Percentiles rank a stretch among this genome's conserved stretches.
Conservation (phyloP, 1,139 yeast species). For the Zhuliangozyma parablackwelliae region DNA sequence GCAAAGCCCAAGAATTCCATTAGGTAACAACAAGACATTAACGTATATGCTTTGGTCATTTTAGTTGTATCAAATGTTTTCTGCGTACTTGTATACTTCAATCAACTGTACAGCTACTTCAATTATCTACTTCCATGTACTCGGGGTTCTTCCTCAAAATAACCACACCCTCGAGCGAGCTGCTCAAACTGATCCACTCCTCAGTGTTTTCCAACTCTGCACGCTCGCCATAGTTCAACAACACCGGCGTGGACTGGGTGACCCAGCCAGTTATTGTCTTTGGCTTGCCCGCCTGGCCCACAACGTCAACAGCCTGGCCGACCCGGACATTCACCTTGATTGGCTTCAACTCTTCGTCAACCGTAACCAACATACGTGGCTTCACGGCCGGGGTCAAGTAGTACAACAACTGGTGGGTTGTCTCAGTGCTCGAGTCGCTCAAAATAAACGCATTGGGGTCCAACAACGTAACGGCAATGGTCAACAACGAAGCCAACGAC, state of each 20-base stretch:
- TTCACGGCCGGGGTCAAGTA: slow-evolving; percentile 85
- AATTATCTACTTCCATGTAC: slow-evolving; percentile 63
- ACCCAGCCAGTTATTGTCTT: slow-evolving; percentile 99
- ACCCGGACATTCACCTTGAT: slow-evolving; percentile 94
- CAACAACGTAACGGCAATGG: slow-evolving; percentile 77
- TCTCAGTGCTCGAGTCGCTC: slow-evolving; percentile 45
- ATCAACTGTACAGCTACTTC: background rate
- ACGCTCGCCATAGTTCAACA: slow-evolving; percentile 88
- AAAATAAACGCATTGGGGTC: slow-evolving; percentile 75
- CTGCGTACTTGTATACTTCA: too few relatives aligned
- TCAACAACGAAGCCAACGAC: slow-evolving; percentile 83
- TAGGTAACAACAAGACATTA: background rate
- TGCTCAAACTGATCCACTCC: slow-evolving; percentile 80
- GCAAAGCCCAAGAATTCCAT: slow-evolving; percentile 78
- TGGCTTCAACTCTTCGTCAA: slow-evolving; percentile 83
- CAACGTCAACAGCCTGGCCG: slow-evolving; percentile 98
- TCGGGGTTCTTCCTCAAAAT: slow-evolving; percentile 90
- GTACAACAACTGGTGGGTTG: slow-evolving; percentile 75
- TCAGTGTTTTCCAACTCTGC: slow-evolving; percentile 91
- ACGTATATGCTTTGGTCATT: too few relatives aligned
- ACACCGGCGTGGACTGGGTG: slow-evolving; percentile 95
- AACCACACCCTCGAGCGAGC: slow-evolving; percentile 87
- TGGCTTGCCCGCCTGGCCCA: slow-evolving; percentile 98
- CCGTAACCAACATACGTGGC: slow-evolving; percentile 90
- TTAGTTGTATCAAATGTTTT: too few relatives aligned